Conservation (phyloP, 1,284 basidiomycete genomes). For the Ustilago hordei region DNA sequence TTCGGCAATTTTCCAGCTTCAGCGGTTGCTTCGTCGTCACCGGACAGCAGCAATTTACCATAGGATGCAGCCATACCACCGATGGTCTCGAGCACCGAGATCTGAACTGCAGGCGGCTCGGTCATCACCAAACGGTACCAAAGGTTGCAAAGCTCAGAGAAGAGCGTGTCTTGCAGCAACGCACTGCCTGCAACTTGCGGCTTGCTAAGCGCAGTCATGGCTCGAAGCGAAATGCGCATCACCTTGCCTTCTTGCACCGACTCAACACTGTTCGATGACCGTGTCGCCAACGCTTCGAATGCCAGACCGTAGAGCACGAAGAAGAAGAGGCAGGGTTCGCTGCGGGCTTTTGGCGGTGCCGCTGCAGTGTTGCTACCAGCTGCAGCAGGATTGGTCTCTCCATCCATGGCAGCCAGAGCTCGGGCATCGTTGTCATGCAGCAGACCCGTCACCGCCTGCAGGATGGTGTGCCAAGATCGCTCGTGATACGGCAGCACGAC, state of each 20-base stretch:
- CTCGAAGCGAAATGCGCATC: conserved; percentile 77
- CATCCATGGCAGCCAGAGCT: conserved; percentile 84
- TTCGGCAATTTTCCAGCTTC: conserved; percentile 69
- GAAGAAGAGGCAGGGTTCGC: conserved; percentile 84
- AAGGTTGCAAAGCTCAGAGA: conserved; percentile 88
- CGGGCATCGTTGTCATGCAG: conserved; percentile 80
- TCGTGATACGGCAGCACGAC: conserved; percentile 80
- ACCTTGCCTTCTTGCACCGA: conserved; percentile 67
- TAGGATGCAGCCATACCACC: conserved; percentile 77
- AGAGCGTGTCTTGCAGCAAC: conserved; percentile 80
- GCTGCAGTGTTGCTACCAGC: conserved; percentile 10
- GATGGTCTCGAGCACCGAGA: conserved; percentile 81
- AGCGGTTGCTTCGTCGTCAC: conserved; percentile 37
- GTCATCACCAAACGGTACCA: conserved; percentile 91
- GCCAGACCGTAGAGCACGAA: conserved; percentile 91
- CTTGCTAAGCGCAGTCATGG: conserved; percentile 81
- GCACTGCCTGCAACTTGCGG: conserved; percentile 84
- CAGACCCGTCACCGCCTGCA: conserved; percentile 85
- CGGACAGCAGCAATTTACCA: conserved; percentile 65
- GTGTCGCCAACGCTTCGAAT: conserved; percentile 84
- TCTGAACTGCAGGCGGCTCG: conserved; percentile 80
- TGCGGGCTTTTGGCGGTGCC: conserved; percentile 12
- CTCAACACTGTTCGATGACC: conserved; percentile 73
- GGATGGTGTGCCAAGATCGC: conserved; percentile 82
- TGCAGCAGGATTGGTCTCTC: conserved; percentile 70